These are phyloP conservation scores for Pythium vanterpoolii DNA, from an alignment of 352 stramenopile species.

Conservation along the genomic window DNA sequence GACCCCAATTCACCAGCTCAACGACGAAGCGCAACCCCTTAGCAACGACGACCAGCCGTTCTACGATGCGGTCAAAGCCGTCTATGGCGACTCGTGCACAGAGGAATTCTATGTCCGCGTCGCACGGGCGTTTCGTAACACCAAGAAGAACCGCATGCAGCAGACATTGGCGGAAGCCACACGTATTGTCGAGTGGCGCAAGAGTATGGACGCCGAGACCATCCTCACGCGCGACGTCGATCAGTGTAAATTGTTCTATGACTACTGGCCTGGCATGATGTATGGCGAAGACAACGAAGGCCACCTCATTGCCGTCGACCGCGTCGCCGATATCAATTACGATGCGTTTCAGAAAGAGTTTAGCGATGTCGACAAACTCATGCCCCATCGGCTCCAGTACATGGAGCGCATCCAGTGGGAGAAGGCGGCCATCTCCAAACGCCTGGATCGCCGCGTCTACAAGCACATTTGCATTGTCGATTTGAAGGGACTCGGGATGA, in stretches of 20 bases:
- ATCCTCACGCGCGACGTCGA: constrained; percentile 52
- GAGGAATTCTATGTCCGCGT: constrained; percentile 65
- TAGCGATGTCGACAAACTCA: constrained; percentile 42
- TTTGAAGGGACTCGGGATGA: constrained; percentile 64
- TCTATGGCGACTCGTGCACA: constrained; percentile 50
- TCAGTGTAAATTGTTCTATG: constrained; percentile 53
- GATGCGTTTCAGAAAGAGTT: constrained; percentile 66
- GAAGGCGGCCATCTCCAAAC: constrained; percentile 65
- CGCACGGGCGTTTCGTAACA: constrained; percentile 48
- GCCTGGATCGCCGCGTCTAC: constrained; percentile 59
- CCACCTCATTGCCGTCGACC: constrained; percentile 68
- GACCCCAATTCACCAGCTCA: constrained; percentile 11
- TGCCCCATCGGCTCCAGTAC: constrained; percentile 67
- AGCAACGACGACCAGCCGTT: constrained; percentile 47
- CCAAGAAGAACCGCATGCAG: constrained; percentile 71
- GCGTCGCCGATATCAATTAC: constrained; percentile 58
- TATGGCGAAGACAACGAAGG: constrained; percentile 74
- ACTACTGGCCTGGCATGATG: constrained; percentile 59
- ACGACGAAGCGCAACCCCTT: constrained; percentile 51
- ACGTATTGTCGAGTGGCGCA: constrained; percentile 61
- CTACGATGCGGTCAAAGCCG: constrained; percentile 51
- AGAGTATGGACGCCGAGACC: constrained; percentile 37
- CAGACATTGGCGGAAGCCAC: constrained; percentile 61
- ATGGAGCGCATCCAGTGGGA: constrained; percentile 83
- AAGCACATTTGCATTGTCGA: constrained; percentile 86